These are phyloP conservation scores for Nicotiana undulata DNA, from an alignment of 257 asterid genomes.

Conservation along the genomic window DNA sequence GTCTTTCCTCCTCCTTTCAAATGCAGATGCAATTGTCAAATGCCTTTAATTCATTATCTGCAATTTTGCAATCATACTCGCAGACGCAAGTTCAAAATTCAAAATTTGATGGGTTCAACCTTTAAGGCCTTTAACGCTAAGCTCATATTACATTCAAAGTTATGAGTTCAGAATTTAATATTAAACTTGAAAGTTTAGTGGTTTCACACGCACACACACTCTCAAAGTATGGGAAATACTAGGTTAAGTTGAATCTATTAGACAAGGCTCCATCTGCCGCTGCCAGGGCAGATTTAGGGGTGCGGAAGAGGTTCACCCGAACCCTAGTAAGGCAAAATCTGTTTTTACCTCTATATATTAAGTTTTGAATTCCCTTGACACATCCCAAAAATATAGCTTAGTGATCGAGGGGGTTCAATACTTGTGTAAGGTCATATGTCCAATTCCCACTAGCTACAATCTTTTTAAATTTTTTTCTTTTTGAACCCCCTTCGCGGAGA, in stretches of 20 bases:
- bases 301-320: too few relatives aligned
- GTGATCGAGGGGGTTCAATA: too few relatives aligned
- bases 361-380: too few relatives aligned
- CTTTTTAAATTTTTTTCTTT: too few relatives aligned
- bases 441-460: too few relatives aligned
- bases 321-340: too few relatives aligned
- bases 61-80: not conserved
- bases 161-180: too few relatives aligned
- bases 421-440: too few relatives aligned
- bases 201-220: not conserved
- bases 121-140: not conserved
- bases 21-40: not conserved
- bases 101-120: not conserved
- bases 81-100: not conserved
- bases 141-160: not conserved
- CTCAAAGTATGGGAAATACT: not conserved
- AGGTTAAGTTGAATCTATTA: not conserved
- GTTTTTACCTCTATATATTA: too few relatives aligned
- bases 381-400: too few relatives aligned
- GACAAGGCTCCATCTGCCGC: not conserved
- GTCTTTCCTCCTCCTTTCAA: conserved; percentile 23
- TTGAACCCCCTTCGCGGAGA: too few relatives aligned
- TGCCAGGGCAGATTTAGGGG: too few relatives aligned
- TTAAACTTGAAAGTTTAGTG: not conserved
- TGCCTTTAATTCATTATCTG: not conserved